phyloP scores from a whole-genome alignment of 805 yeast species.

The Helenozyma rhizophorensis region DNA sequence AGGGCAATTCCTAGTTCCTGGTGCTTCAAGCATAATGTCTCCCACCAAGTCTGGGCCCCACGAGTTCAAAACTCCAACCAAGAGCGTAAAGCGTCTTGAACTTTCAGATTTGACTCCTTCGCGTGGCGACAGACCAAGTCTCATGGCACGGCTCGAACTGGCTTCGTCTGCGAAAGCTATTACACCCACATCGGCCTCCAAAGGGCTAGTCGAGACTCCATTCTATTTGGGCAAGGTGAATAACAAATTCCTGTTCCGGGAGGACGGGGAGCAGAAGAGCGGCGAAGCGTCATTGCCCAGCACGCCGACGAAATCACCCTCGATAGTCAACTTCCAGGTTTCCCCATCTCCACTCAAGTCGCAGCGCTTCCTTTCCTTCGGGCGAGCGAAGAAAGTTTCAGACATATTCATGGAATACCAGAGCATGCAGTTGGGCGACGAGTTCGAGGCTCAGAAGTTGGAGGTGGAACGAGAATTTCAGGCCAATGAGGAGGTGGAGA shows the following conservation, averaged over 20 bases:
- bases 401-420: constrained; percentile 46
- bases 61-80: constrained; percentile 36
- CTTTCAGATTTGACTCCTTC: constrained; percentile 14
- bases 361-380: constrained; percentile 23
- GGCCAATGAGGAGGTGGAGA: constrained; percentile 8
- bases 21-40: too few species aligned
- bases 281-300: not conserved
- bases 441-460: constrained; percentile 12
- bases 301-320: constrained; percentile 5
- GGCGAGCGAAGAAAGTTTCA: constrained; percentile 28
- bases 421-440: constrained; percentile 24
- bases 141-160: constrained; percentile 8
- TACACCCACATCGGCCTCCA: not conserved
- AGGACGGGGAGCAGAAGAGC: constrained; percentile 1
- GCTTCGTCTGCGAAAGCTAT: constrained; percentile 8
- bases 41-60: too few species aligned
- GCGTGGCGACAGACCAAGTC: constrained; percentile 4
- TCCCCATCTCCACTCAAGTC: constrained; percentile 47
- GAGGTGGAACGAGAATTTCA: constrained; percentile 12
- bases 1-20: too few species aligned
- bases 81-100: constrained; percentile 13
- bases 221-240: constrained; percentile 13
- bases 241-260: constrained; percentile 11
- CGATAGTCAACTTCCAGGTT: constrained; percentile 23
- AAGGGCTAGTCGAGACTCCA: constrained; percentile 8